Percentiles rank a stretch among this genome's conserved stretches.
These are phyloP conservation scores for Acrodontium crateriforme DNA, from an alignment of 2,329 filamentous ascomycete species.

Conservation along the genomic window DNA sequence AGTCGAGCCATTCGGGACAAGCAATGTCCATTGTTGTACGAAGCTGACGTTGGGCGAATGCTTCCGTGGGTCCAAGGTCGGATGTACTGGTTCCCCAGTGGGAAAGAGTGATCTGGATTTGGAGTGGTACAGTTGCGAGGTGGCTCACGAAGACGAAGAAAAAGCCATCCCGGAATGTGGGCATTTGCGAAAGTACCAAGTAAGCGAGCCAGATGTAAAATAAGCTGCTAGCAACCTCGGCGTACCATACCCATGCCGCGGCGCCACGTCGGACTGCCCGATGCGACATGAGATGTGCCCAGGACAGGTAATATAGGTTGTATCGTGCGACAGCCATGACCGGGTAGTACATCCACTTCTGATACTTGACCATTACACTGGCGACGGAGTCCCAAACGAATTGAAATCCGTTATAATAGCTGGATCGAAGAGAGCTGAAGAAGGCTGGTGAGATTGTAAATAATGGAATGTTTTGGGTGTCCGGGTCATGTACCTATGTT, in stretches of 20 bases:
- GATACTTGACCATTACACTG: conserved; percentile 45
- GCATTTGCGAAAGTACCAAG: conserved; percentile 48
- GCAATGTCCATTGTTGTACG: conserved; percentile 63
- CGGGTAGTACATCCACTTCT: conserved; percentile 56
- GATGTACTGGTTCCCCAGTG: conserved; percentile 60
- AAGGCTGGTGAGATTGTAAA: conserved; percentile 55
- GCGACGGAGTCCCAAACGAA: conserved; percentile 49
- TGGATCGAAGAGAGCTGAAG: conserved; percentile 47
- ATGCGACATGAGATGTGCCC: conserved; percentile 47
- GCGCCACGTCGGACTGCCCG: conserved; percentile 44
- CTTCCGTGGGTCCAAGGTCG: conserved; percentile 50
- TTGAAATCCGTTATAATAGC: conserved; percentile 52
- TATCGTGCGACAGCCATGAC: conserved; percentile 52
- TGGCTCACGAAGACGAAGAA: conserved; percentile 51
- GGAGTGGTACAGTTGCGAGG: conserved; percentile 51
- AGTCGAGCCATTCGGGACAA: conserved; percentile 58
- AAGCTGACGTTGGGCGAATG: conserved; percentile 55
- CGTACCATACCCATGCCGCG: conserved; percentile 54
- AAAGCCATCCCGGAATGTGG: conserved; percentile 43
- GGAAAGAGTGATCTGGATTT: conserved; percentile 58
- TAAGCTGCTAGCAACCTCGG: conserved; percentile 50
- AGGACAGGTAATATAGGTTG: conserved; percentile 57
- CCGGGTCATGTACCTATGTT: conserved; percentile 93
- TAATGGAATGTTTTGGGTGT: conserved; percentile 65
- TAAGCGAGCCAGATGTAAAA: conserved; percentile 60